Percentiles rank a stretch among this genome's conserved stretches.
These are phyloP conservation scores for Solanum peruvianum DNA, from an alignment of 257 asterid species.

Conservation along the genomic window DNA sequence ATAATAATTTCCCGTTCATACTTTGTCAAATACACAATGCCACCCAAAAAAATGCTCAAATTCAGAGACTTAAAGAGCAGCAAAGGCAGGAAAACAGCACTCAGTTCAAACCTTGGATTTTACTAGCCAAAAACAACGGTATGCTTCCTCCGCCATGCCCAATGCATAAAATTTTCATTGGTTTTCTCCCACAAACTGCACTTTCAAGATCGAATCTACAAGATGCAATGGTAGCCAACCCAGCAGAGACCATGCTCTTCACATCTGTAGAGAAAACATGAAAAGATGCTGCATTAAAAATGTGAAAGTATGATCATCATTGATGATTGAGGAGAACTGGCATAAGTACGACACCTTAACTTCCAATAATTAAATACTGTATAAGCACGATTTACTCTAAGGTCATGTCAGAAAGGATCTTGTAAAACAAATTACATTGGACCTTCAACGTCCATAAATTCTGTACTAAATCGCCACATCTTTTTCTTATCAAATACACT, in stretches of 20 bases:
- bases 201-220: slow-evolving; percentile 40
- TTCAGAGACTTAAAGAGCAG: neutral
- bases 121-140: slow-evolving; percentile 68
- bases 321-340: neutral
- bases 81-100: neutral
- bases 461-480: neutral
- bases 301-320: neutral
- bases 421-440: neutral
- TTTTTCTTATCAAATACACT: neutral
- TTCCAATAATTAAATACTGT: neutral
- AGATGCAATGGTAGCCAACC: slow-evolving; percentile 48
- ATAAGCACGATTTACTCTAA: neutral
- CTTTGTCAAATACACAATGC: neutral
- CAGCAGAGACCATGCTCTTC: slow-evolving; percentile 81
- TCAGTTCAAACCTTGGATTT: slow-evolving; percentile 45
- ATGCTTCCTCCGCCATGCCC: slow-evolving; percentile 99
- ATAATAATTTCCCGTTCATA: neutral
- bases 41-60: neutral
- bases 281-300: neutral
- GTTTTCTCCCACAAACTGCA: slow-evolving; percentile 49
- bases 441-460: neutral
- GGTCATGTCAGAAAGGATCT: neutral
- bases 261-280: slow-evolving; percentile 44
- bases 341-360: neutral
- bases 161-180: slow-evolving; percentile 58